Conservation (phyloP, 371 early-diverging fungal genomes). For the Zancudomyces culisetae region DNA sequence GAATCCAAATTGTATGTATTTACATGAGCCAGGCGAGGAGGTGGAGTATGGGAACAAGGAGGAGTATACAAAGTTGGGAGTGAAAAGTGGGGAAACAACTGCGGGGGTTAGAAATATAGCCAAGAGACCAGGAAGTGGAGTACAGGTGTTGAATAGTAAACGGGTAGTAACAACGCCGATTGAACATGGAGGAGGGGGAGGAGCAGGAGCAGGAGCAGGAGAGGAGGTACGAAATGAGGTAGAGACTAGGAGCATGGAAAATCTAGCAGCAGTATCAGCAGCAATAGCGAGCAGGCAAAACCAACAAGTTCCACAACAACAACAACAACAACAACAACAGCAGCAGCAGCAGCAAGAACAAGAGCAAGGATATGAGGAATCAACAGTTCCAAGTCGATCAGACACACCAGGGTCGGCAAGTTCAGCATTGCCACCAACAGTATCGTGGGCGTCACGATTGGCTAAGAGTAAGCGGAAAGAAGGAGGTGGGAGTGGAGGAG, state of each 20-base stretch:
- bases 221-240: too few species aligned
- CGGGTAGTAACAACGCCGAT: too few species aligned
- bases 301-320: not conserved
- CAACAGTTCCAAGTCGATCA: too few species aligned
- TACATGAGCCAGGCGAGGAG: conserved; percentile 90
- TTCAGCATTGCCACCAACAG: conserved; percentile 20
- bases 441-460: conserved; percentile 19
- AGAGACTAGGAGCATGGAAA: too few species aligned
- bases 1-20: conserved; percentile 78
- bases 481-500: not conserved
- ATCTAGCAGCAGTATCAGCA: not conserved
- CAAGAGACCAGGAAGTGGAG: too few species aligned
- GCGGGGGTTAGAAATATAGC: too few species aligned
- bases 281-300: not conserved
- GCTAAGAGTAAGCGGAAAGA: conserved; percentile 7
- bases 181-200: too few species aligned
- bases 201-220: too few species aligned
- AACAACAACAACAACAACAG: not conserved
- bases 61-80: conserved; percentile 25
- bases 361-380: not conserved
- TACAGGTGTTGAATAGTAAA: too few species aligned
- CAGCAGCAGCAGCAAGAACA: not conserved
- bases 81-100: too few species aligned
- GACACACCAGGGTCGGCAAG: conserved; percentile 3
- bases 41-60: conserved; percentile 48